Conservation (phyloP, 1,284 basidiomycete species). For the Volvariella volvacea region DNA sequence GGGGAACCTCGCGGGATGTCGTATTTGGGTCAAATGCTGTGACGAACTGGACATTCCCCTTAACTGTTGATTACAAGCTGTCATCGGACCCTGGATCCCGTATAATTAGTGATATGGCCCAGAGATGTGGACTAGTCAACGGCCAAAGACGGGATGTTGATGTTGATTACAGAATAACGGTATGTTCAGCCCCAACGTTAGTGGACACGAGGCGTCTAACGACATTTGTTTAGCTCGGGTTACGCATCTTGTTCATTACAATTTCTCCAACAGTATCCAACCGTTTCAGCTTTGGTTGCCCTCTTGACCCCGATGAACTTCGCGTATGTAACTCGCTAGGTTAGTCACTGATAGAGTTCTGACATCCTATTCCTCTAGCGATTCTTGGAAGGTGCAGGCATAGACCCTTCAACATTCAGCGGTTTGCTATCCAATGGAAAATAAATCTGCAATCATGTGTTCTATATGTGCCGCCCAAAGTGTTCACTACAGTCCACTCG, state of each 20-base stretch:
- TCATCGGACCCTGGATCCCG: conserved; percentile 48
- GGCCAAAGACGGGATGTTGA: conserved; percentile 45
- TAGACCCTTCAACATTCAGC: too few relatives aligned
- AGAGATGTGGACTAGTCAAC: conserved; percentile 66
- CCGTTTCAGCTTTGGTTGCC: conserved; percentile 63
- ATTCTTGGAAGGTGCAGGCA: too few relatives aligned
- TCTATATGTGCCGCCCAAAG: too few relatives aligned
- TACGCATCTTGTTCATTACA: conserved; percentile 60
- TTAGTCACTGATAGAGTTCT: too few relatives aligned
- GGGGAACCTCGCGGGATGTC: conserved; percentile 55
- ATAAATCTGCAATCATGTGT: too few relatives aligned
- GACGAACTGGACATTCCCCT: conserved; percentile 80
- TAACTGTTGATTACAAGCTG: conserved; percentile 66
- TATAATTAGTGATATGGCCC: conserved; percentile 61
- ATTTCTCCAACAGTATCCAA: conserved; percentile 67
- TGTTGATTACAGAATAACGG: conserved; percentile 67
- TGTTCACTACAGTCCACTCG: too few relatives aligned
- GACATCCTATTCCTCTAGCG: too few relatives aligned
- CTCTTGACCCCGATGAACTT: conserved; percentile 27
- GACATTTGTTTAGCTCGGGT: conserved; percentile 39
- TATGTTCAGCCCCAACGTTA: conserved; percentile 17
- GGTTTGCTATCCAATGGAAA: too few relatives aligned
- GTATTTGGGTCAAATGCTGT: conserved; percentile 58
- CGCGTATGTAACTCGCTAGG: too few relatives aligned
- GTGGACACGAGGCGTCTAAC: neutral